These are phyloP conservation scores for Agapanthus africanus DNA, from an alignment of 106 monocot genomes.

Conservation along the genomic window DNA sequence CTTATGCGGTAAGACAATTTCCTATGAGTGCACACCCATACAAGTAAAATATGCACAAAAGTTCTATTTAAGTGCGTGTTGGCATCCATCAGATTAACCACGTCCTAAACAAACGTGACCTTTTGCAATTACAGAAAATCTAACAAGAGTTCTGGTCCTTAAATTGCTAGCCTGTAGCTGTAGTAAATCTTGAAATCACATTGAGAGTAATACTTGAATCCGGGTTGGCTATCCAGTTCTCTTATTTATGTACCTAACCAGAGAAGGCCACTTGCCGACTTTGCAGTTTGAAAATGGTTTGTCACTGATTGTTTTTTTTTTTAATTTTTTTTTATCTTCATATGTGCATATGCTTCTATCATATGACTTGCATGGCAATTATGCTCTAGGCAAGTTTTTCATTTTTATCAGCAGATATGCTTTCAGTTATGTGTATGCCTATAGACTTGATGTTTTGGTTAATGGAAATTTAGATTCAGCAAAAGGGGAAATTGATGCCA, in stretches of 20 bases:
- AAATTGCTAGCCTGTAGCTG: neutral
- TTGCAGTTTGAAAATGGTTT: no score
- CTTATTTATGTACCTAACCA: neutral
- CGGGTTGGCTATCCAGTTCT: neutral
- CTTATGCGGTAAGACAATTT: conserved; percentile 70
- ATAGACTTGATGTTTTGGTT: conserved; percentile 2
- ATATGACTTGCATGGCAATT: no score
- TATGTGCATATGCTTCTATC: no score
- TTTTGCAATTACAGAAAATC: neutral
- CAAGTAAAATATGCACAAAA: no score
- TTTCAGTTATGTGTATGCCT: neutral
- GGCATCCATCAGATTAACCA: neutral
- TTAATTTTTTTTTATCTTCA: no score
- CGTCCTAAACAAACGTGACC: no score
- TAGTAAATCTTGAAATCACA: neutral
- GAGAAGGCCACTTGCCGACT: neutral
- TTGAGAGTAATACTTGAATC: neutral
- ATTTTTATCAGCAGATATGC: neutral
- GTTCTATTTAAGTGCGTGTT: neutral
- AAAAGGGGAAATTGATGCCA: conserved; percentile 65
- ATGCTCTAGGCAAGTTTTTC: no score
- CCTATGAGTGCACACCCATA: no score
- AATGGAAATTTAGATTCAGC: conserved; percentile 46
- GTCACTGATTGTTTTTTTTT: no score
- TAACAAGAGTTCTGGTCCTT: neutral